Conservation (phyloP, 345 rosid genomes). For the Melaleuca alternifolia region DNA sequence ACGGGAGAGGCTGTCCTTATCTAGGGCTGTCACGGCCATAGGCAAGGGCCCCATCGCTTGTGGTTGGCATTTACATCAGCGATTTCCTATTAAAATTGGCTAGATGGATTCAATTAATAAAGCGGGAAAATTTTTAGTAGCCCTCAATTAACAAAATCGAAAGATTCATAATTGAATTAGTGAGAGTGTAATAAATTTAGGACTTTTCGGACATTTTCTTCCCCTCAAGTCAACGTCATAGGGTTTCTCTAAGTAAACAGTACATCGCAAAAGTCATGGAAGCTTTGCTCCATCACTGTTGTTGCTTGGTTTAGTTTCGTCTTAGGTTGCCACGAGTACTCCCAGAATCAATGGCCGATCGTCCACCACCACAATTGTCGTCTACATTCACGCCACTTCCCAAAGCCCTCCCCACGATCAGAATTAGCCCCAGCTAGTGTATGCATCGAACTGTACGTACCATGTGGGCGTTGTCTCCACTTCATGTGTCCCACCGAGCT, state of each 20-base stretch:
- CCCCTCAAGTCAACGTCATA: background rate
- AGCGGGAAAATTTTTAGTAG: no score
- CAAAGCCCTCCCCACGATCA: background rate
- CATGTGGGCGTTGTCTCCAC: slow-evolving; percentile 40
- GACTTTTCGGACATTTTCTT: no score
- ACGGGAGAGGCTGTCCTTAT: no score
- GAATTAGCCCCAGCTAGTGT: background rate
- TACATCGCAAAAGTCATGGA: background rate
- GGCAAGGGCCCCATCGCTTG: no score
- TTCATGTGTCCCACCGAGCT: slow-evolving; percentile 27
- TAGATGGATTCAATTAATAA: no score
- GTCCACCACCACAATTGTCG: background rate
- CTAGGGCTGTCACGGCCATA: no score
- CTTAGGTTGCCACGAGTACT: background rate
- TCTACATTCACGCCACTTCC: background rate
- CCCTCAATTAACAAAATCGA: no score
- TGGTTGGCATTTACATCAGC: no score
- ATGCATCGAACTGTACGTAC: slow-evolving; percentile 6
- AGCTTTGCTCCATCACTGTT: background rate
- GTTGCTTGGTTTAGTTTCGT: background rate
- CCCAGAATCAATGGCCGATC: background rate
- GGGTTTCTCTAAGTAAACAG: background rate
- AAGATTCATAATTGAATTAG: no score
- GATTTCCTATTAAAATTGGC: no score
- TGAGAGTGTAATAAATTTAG: no score